phyloP scores from a whole-genome alignment of 2,329 filamentous ascomycete species.

The Phaeosphaeriaceae sp. region DNA sequence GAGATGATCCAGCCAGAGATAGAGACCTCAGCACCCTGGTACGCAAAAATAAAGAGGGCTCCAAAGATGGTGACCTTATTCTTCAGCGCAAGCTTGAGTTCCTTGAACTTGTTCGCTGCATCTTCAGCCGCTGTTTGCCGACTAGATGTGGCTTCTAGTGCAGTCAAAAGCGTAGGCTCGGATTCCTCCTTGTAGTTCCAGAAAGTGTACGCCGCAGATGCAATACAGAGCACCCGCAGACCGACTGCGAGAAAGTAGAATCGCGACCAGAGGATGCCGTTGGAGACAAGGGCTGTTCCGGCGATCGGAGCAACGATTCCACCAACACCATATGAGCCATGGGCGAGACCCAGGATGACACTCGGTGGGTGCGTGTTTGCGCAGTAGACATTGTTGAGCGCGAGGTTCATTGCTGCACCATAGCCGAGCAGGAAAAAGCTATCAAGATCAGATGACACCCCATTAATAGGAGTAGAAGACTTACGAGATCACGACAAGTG shows the following conservation, averaged over 20 bases:
- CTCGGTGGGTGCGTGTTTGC: constrained; percentile 61
- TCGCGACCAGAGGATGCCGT: constrained; percentile 68
- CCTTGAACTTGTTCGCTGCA: constrained; percentile 56
- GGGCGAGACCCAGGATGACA: constrained; percentile 65
- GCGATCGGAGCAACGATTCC: constrained; percentile 71
- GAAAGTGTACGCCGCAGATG: constrained; percentile 71
- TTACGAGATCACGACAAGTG: constrained; percentile 64
- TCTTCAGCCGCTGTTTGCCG: constrained; percentile 42
- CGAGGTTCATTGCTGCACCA: constrained; percentile 59
- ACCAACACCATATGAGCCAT: constrained; percentile 66
- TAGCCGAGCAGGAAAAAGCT: constrained; percentile 73
- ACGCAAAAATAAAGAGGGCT: constrained; percentile 82
- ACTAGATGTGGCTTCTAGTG: constrained; percentile 53
- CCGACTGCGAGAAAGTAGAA: constrained; percentile 75
- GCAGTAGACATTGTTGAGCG: constrained; percentile 64
- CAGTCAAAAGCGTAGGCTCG: constrained; percentile 51
- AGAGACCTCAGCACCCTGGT: constrained; percentile 84
- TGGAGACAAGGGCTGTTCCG: constrained; percentile 74
- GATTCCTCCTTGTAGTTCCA: constrained; percentile 71
- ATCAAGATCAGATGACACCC: constrained; percentile 11
- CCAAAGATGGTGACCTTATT: constrained; percentile 72
- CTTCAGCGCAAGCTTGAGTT: constrained; percentile 58
- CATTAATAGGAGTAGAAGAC: constrained; percentile 8
- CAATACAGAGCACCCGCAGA: constrained; percentile 64
- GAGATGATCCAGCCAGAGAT: constrained; percentile 89